A percentile compares a stretch with the other conserved stretches of the same genome.
Conservation (phyloP, 176 grass and related monocot genomes). For the Thalia dealbata region DNA sequence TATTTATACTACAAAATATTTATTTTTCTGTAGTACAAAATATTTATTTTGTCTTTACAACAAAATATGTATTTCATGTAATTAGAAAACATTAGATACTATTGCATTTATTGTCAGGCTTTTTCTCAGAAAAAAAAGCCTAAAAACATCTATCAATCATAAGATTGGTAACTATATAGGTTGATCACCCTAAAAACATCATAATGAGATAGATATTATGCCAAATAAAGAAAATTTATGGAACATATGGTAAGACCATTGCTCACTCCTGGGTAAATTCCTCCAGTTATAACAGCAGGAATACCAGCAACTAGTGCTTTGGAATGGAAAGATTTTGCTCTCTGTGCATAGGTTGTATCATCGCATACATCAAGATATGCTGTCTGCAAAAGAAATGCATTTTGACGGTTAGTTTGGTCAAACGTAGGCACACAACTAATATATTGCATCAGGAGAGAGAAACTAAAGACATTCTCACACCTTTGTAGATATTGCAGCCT, state of each 20-base stretch:
- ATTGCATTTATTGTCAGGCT: neutral
- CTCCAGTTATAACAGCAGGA: constrained; percentile 81
- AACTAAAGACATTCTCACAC: constrained; percentile 31
- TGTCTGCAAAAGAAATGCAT: constrained; percentile 38
- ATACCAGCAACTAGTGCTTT: constrained; percentile 64
- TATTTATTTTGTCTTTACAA: too few relatives aligned
- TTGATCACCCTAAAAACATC: neutral
- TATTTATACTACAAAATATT: neutral
- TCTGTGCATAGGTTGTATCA: constrained; percentile 59
- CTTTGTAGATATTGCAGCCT: constrained; percentile 80
- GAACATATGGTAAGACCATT: constrained; percentile 43
- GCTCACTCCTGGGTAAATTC: constrained; percentile 98
- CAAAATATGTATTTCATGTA: neutral
- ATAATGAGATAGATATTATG: neutral
- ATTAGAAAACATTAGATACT: neutral
- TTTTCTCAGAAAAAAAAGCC: neutral
- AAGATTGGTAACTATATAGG: neutral
- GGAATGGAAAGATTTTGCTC: constrained; percentile 73
- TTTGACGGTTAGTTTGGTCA: neutral
- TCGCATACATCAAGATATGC: constrained; percentile 88
- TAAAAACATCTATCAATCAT: neutral
- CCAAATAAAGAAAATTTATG: neutral
- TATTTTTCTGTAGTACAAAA: neutral
- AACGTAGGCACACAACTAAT: neutral
- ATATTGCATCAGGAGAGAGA: neutral